Conservation (phyloP, 805 yeast genomes). For the Metschnikowia colocasiae region DNA sequence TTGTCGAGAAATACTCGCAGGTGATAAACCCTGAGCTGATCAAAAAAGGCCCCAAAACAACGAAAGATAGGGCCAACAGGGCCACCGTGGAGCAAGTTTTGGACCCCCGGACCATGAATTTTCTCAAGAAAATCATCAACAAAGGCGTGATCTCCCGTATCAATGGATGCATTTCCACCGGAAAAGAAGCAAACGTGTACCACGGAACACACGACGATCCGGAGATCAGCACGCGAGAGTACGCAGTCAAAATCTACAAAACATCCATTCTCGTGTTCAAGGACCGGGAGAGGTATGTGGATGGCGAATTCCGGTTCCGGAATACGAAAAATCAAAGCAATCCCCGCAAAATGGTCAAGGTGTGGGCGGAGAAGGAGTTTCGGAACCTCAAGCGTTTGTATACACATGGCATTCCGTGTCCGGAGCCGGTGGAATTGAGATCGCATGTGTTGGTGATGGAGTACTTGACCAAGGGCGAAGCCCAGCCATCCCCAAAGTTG, state of each 20-base stretch:
- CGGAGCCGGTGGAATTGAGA: conserved; percentile 84
- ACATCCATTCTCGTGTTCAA: conserved; percentile 96
- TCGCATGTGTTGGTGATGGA: conserved; percentile 95
- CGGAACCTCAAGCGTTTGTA: conserved; percentile 83
- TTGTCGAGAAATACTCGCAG: conserved; percentile 60
- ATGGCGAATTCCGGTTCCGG: conserved; percentile 91
- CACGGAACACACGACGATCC: conserved; percentile 60
- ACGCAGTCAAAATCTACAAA: conserved; percentile 90
- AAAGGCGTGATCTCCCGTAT: conserved; percentile 80
- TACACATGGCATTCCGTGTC: conserved; percentile 81
- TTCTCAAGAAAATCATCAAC: conserved; percentile 74
- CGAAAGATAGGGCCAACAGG: conserved; percentile 82
- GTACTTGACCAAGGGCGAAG: conserved; percentile 71
- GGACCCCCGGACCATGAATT: conserved; percentile 89
- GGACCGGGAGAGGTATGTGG: conserved; percentile 93
- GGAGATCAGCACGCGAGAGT: conserved; percentile 43
- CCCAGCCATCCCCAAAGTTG: conserved; percentile 87
- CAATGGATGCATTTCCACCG: conserved; percentile 93
- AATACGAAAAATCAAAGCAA: conserved; percentile 81
- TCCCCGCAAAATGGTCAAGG: conserved; percentile 94
- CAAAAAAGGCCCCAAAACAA: conserved; percentile 53
- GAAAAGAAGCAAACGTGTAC: conserved; percentile 98
- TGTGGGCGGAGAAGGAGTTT: conserved; percentile 98
- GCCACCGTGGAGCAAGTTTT: conserved; percentile 97
- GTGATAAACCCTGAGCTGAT: conserved; percentile 63